phyloP scores from a whole-genome alignment of 2,329 filamentous ascomycete species.

The Colletotrichum tofieldiae region DNA sequence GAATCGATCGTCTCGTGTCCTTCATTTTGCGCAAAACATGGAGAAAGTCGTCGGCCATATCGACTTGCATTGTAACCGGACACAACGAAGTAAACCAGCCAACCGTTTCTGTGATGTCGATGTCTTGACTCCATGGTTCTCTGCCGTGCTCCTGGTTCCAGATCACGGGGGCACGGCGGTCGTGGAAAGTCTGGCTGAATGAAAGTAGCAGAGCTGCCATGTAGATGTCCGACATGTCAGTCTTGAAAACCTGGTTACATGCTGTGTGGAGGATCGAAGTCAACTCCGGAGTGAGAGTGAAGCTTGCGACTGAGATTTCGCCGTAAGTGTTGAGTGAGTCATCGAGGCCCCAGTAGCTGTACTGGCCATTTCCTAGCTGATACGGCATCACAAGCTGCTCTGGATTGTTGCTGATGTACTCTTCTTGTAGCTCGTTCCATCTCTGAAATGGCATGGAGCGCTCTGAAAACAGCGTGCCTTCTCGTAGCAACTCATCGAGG shows the following conservation, averaged over 20 bases:
- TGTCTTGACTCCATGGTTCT: conserved; percentile 58
- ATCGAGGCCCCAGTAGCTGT: conserved; percentile 65
- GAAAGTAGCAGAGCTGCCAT: conserved; percentile 69
- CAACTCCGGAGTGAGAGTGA: conserved; percentile 60
- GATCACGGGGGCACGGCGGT: conserved; percentile 65
- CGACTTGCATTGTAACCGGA: conserved; percentile 63
- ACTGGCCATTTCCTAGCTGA: conserved; percentile 56
- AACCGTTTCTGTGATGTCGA: conserved; percentile 70
- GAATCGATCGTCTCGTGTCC: conserved; percentile 63
- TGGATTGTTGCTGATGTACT: conserved; percentile 52
- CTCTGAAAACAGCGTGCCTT: conserved; percentile 61
- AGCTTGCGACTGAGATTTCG: conserved; percentile 59
- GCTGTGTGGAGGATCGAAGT: conserved; percentile 60
- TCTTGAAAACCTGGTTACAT: conserved; percentile 64
- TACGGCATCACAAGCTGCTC: conserved; percentile 55
- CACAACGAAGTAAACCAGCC: conserved; percentile 74
- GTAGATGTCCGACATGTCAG: conserved; percentile 69
- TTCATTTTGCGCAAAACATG: conserved; percentile 68
- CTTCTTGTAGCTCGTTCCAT: conserved; percentile 65
- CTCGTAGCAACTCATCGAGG: conserved; percentile 64
- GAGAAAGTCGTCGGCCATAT: conserved; percentile 63
- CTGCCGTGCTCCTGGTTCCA: conserved; percentile 70
- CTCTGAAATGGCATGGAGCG: conserved; percentile 64
- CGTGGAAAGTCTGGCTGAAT: conserved; percentile 69
- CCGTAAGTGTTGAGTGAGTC: conserved; percentile 62